Evolutionary conservation across 164 flowering plant genomes (phyloP), one percentile per base, ranked within the genome.

Genomic region (Vitis labrusca): DNA sequence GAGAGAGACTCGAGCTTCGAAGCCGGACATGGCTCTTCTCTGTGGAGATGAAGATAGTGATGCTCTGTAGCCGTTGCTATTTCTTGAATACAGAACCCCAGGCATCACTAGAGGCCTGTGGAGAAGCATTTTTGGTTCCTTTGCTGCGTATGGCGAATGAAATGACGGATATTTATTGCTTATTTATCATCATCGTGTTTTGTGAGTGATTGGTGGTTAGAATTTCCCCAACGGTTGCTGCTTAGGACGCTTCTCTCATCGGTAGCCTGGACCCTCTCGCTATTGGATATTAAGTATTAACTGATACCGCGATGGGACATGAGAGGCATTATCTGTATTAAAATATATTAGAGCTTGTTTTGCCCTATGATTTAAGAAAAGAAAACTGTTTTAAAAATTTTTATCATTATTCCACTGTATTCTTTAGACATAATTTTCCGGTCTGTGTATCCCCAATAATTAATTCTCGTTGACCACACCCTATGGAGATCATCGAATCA

Each of bases 1-100:
- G 67, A 93, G 97, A 68, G 98, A 86, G 27, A 91, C 5, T 13
- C 98, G 85, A 74, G 93, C 81, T 74, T 89, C 93, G 17, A 71
- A 55, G 3, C 86, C 84, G 1, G 97, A 87, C 59, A 84, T 66
- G 55, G 81, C 68, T 62, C 74, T 71, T 57, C 73, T 68, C 70
- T 15, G 69, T 75, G 50, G 72, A 12, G 80, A 61, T 51, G 75
- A 23, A 1, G 66, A n/a, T 17, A 47, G 30, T 11, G 68, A 14
- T 47, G 68, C 30, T 66, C 74, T 50, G 59, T 66, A 37, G 7
- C 57, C 29, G 64, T 64, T 58, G 77, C 68, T 71, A 59, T 73
- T 37, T 6, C 44, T 37, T 37, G 62, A 19, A n/a, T 19, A 51
- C 7, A 65, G 30, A 59, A 57, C 1, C 16, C 55, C 77, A 62